A percentile compares a stretch with the other conserved stretches of the same genome.
Conservation (phyloP, 2,329 filamentous ascomycete species). For the Arthrobotrys iridis region DNA sequence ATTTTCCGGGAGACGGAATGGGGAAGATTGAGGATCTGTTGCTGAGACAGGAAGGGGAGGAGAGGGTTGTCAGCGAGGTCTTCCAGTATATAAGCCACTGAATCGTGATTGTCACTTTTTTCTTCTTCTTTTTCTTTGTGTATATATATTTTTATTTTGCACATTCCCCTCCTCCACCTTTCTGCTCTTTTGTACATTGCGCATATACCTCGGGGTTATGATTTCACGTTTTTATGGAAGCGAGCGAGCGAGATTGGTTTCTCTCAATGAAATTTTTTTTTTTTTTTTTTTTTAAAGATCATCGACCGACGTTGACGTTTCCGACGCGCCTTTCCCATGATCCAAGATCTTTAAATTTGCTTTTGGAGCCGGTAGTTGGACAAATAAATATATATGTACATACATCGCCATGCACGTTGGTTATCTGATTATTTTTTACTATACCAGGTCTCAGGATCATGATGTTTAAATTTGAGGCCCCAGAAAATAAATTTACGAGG, state of each 20-base stretch:
- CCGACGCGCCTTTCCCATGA: not conserved
- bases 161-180: not conserved
- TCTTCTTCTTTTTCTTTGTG: constrained; percentile 1
- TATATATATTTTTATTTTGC: not conserved
- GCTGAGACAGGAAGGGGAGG: constrained; percentile 78
- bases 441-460: too few species aligned
- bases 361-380: too few species aligned
- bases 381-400: too few species aligned
- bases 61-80: constrained; percentile 82
- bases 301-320: not conserved
- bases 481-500: not conserved
- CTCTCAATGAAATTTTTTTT: not conserved
- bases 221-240: not conserved
- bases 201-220: not conserved
- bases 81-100: constrained; percentile 98
- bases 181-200: not conserved
- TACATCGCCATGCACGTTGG: too few species aligned
- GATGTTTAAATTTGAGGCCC: too few species aligned
- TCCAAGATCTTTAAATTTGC: too few species aligned
- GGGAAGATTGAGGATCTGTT: constrained; percentile 88
- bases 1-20: constrained; percentile 85
- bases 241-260: not conserved
- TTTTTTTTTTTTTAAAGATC: too few species aligned
- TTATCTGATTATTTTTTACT: too few species aligned
- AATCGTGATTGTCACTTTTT: not conserved